phyloP scores from a whole-genome alignment of 2,329 filamentous ascomycete species.

The Botrytis paeoniae region DNA sequence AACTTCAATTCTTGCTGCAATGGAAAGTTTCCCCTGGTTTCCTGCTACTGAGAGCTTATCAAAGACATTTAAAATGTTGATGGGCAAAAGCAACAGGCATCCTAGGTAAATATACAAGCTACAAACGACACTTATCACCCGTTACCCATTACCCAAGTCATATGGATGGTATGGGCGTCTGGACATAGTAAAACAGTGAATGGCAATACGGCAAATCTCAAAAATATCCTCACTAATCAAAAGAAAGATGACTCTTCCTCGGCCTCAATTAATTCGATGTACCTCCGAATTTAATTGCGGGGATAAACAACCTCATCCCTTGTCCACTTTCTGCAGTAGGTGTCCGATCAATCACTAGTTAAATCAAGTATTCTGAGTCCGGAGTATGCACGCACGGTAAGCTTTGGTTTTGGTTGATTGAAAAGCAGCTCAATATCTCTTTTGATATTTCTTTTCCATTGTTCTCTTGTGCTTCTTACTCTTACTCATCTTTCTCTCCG shows the following conservation, averaged over 20 bases:
- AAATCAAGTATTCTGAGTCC: background rate
- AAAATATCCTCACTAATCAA: background rate
- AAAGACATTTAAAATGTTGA: background rate
- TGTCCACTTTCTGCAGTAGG: background rate
- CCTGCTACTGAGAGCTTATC: background rate
- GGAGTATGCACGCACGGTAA: background rate
- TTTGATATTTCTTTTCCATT: background rate
- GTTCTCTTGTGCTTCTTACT: background rate
- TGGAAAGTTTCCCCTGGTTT: background rate
- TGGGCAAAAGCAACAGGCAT: background rate
- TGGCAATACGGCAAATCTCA: background rate
- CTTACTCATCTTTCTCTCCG: background rate
- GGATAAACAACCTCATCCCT: constrained; percentile 12
- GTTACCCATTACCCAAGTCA: background rate
- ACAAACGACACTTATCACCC: background rate
- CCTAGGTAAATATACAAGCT: background rate
- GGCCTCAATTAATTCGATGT: background rate
- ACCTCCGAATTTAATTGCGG: background rate
- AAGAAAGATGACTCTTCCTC: background rate
- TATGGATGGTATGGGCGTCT: background rate
- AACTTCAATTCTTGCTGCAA: background rate
- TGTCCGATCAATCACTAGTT: constrained; percentile 12
- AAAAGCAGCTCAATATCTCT: constrained; percentile 6
- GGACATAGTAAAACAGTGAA: background rate
- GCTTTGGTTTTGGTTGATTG: background rate